Percentiles rank a stretch among this genome's conserved stretches.
These are phyloP conservation scores for Rhododendron simsii DNA, from an alignment of 148 eudicot genomes.

Conservation along the genomic window DNA sequence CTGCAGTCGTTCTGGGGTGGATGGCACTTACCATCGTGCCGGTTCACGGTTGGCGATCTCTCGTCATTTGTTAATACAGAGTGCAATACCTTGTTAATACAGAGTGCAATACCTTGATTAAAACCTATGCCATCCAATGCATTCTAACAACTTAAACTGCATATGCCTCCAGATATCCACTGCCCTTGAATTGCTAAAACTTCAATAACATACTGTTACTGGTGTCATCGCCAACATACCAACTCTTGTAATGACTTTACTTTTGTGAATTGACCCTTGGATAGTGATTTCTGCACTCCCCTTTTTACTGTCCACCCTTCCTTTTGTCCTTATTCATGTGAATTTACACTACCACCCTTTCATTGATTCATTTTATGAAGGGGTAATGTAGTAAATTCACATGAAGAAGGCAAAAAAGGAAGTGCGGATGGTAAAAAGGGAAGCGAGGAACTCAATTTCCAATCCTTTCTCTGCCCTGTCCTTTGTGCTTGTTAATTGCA, in stretches of 20 bases:
- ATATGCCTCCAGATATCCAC: background rate
- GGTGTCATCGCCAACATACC: too few species aligned
- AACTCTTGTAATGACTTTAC: background rate
- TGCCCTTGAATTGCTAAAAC: constrained; percentile 1
- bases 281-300: too few species aligned
- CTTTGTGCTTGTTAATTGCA: too few species aligned
- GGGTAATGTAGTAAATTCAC: background rate
- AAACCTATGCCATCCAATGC: background rate
- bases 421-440: too few species aligned
- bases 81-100: background rate
- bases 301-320: background rate
- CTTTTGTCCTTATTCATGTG: background rate
- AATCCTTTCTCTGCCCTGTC: background rate
- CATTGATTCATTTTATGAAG: background rate
- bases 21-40: background rate
- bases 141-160: background rate
- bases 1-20: background rate
- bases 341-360: background rate
- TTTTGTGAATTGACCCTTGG: background rate
- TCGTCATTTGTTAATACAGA: background rate
- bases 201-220: background rate
- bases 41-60: background rate
- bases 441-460: background rate
- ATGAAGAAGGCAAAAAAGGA: background rate
- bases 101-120: background rate